A percentile compares a stretch with the other conserved stretches of the same genome.
These are phyloP conservation scores for Collybia sp. DNA, from an alignment of 768 basidiomycete species.

Conservation along the genomic window DNA sequence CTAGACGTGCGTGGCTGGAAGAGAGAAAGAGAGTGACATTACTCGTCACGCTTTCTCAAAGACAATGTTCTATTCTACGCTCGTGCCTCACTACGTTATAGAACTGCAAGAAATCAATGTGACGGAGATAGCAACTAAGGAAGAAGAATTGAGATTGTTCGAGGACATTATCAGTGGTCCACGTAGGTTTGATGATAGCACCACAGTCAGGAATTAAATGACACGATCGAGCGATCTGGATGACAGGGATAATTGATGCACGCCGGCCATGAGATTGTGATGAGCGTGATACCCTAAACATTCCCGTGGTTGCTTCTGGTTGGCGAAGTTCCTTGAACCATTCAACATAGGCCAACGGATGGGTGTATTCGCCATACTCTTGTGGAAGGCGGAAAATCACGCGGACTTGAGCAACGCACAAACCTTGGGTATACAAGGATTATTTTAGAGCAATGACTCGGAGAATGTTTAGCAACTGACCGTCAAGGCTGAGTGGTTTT, in stretches of 20 bases:
- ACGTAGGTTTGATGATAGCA: background rate
- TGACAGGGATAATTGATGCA: conserved; percentile 16
- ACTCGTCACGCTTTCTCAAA: too few species aligned
- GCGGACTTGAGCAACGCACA: conserved; percentile 19
- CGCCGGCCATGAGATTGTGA: conserved; percentile 6
- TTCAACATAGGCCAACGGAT: conserved; percentile 19
- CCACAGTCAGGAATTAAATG: conserved; percentile 23
- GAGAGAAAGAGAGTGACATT: too few species aligned
- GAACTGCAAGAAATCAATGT: too few species aligned
- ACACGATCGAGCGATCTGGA: conserved; percentile 19
- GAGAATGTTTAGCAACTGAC: too few species aligned
- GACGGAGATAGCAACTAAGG: background rate
- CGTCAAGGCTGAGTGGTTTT: too few species aligned
- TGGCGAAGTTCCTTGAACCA: conserved; percentile 18
- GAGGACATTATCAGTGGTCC: conserved; percentile 1
- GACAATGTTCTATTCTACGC: too few species aligned
- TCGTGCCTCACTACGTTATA: too few species aligned
- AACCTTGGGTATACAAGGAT: conserved; percentile 4
- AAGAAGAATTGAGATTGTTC: background rate
- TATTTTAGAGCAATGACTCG: too few species aligned
- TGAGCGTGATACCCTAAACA: conserved; percentile 14
- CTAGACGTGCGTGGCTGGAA: too few species aligned
- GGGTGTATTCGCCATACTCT: conserved; percentile 1
- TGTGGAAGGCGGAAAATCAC: conserved; percentile 19
- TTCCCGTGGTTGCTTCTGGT: conserved; percentile 6